These are phyloP conservation scores for Populus davidiana DNA, from an alignment of 345 rosid genomes.

Conservation along the genomic window DNA sequence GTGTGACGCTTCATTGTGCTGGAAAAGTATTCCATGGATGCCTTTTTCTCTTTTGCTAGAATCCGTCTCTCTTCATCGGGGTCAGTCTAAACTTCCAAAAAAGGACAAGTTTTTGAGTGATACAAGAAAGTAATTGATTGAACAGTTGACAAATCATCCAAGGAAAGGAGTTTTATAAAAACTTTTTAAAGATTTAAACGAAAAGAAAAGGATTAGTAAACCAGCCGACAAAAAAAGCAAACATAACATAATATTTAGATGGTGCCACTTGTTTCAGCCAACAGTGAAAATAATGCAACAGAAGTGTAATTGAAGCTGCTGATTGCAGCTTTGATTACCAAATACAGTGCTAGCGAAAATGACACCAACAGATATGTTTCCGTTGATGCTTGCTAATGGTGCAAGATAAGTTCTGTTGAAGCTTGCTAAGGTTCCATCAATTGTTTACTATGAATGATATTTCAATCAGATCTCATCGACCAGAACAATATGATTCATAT, in stretches of 20 bases:
- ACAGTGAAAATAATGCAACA: not conserved
- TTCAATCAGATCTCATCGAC: not conserved
- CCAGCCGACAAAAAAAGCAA: not conserved
- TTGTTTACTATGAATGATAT: not conserved
- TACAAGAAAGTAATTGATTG: not conserved
- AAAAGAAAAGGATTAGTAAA: too few relatives aligned
- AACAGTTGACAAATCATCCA: too few relatives aligned
- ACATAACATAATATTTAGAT: not conserved
- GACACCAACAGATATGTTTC: too few relatives aligned
- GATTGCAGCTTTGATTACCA: not conserved
- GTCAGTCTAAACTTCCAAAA: slow-evolving; percentile 50
- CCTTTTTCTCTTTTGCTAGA: slow-evolving; percentile 76
- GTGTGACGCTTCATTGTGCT: slow-evolving; percentile 79
- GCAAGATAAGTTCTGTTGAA: too few relatives aligned
- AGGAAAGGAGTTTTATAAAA: too few relatives aligned
- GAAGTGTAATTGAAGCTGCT: too few relatives aligned
- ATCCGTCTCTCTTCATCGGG: slow-evolving; percentile 88
- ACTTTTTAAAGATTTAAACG: too few relatives aligned
- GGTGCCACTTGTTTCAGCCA: not conserved
- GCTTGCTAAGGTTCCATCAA: too few relatives aligned
- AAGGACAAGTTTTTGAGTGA: not conserved
- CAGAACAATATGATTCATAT: not conserved
- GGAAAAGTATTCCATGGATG: slow-evolving; percentile 58
- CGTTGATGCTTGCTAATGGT: too few relatives aligned
- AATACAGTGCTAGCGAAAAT: not conserved